A percentile compares a stretch with the other conserved stretches of the same genome.
Conservation (phyloP, 257 asterid genomes). For the Eucommia ulmoides region DNA sequence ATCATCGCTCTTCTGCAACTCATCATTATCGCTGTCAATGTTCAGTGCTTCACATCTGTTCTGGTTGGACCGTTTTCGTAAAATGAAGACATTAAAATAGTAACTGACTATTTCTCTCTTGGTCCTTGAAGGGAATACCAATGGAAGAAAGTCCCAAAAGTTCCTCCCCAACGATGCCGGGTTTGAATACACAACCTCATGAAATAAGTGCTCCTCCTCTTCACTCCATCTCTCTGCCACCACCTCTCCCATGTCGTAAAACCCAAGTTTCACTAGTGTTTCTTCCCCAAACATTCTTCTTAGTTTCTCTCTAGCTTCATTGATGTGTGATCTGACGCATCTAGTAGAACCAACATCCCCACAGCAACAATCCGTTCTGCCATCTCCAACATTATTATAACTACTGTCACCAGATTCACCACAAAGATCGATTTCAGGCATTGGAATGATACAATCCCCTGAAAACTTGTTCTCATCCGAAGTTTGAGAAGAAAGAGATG, state of each 20-base stretch:
- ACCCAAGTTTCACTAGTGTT: slow-evolving; percentile 42
- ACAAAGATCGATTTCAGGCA: too few species aligned
- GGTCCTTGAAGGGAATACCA: slow-evolving; percentile 43
- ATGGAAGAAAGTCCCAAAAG: slow-evolving; percentile 58
- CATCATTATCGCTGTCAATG: slow-evolving; percentile 87
- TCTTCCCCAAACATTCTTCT: slow-evolving; percentile 30
- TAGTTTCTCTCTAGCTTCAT: slow-evolving; percentile 51
- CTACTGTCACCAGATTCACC: slow-evolving; percentile 13
- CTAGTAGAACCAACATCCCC: slow-evolving; percentile 60
- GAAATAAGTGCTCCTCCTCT: slow-evolving; percentile 54
- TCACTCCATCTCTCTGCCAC: slow-evolving; percentile 59
- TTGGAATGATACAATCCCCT: slow-evolving; percentile 36
- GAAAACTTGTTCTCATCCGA: slow-evolving; percentile 17
- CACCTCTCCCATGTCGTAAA: slow-evolving; percentile 62
- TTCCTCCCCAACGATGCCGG: slow-evolving; percentile 44
- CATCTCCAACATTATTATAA: slow-evolving; percentile 28
- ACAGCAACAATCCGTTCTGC: slow-evolving; percentile 48
- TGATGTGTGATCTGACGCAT: slow-evolving; percentile 61
- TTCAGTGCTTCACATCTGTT: slow-evolving; percentile 50
- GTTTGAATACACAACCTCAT: slow-evolving; percentile 49
- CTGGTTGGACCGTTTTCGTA: slow-evolving; percentile 55
- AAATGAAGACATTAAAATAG: slow-evolving; percentile 74
- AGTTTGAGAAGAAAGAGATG: slow-evolving; percentile 2
- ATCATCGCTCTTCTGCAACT: slow-evolving; percentile 29
- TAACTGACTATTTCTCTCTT: slow-evolving; percentile 61